Evolutionary conservation across 2,329 filamentous ascomycete genomes (phyloP).

Genomic region (Tolypocladium sp.): DNA sequence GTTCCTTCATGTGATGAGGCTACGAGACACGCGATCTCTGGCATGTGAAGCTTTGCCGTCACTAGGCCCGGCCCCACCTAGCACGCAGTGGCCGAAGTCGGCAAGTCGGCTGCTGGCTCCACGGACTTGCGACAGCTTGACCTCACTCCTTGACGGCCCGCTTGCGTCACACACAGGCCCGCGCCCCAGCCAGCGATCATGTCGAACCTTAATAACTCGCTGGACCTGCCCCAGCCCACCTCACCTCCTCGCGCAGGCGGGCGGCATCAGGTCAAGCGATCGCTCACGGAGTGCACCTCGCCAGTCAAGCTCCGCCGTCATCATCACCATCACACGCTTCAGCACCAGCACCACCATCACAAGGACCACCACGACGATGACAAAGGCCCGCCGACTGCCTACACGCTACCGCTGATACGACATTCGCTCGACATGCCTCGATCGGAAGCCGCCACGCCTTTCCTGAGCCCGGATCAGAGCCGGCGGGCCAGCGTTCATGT

Average conservation of each 20-base stretch:
- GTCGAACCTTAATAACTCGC: constrained; percentile 8
- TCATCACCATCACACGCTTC: constrained; percentile 18
- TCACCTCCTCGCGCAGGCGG: constrained; percentile 13
- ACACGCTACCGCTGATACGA: constrained; percentile 20
- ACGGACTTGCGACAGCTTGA: neutral
- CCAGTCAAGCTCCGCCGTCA: constrained; percentile 32
- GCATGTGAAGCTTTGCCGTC: constrained; percentile 1
- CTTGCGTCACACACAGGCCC: constrained; percentile 3
- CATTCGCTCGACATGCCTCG: constrained; percentile 36
- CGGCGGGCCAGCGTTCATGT: constrained; percentile 31
- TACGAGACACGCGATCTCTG: neutral
- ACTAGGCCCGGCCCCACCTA: neutral
- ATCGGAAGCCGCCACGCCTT: constrained; percentile 35
- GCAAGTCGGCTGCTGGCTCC: neutral
- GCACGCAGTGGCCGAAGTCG: neutral
- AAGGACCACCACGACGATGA: constrained; percentile 20
- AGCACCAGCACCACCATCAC: constrained; percentile 22
- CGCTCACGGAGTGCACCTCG: constrained; percentile 43
- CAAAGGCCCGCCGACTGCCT: constrained; percentile 13
- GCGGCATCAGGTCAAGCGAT: constrained; percentile 46
- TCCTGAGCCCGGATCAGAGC: constrained; percentile 32
- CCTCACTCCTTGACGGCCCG: neutral
- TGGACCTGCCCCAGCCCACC: constrained; percentile 9
- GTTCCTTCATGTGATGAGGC: neutral
- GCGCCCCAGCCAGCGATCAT: constrained; percentile 4